A percentile compares a stretch with the other conserved stretches of the same genome.
Conservation (phyloP, 2,329 filamentous ascomycete genomes). For the Catunica adiposa region DNA sequence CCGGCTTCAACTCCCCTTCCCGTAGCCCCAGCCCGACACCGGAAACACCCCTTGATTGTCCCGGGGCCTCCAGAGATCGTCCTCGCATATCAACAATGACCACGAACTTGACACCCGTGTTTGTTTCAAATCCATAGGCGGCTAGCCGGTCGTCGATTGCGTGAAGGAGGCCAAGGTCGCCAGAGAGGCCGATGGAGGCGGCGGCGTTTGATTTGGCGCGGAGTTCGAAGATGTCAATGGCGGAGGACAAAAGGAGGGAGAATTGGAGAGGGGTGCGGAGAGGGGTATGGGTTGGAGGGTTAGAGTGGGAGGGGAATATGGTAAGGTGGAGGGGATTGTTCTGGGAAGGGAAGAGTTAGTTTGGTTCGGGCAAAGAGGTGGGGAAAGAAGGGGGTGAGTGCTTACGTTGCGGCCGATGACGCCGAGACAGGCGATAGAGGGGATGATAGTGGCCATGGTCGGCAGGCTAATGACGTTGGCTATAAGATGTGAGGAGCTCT, state of each 20-base stretch:
- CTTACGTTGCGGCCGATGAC: constrained; percentile 82
- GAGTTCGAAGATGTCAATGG: constrained; percentile 84
- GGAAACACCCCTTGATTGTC: constrained; percentile 34
- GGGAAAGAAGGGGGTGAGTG: background rate
- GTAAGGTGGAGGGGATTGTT: constrained; percentile 93
- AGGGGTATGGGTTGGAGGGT: constrained; percentile 34
- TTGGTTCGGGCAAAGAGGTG: background rate
- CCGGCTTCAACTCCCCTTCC: constrained; percentile 76
- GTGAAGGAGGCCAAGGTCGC: constrained; percentile 82
- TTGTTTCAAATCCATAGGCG: constrained; percentile 91
- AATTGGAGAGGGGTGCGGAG: constrained; percentile 70
- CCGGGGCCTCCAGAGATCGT: constrained; percentile 28
- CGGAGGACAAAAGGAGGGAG: constrained; percentile 76
- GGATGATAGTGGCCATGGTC: constrained; percentile 43
- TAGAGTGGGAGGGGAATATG: constrained; percentile 60
- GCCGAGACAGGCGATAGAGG: constrained; percentile 83
- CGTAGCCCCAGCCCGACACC: constrained; percentile 33
- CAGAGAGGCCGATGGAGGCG: constrained; percentile 38
- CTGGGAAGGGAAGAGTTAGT: constrained; percentile 29
- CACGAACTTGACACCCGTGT: constrained; percentile 82
- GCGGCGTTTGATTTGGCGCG: constrained; percentile 59
- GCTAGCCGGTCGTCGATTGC: constrained; percentile 85
- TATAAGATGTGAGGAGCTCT: too few species aligned
- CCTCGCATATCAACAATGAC: constrained; percentile 85
- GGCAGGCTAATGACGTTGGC: constrained; percentile 3